Percentiles rank a stretch among this genome's conserved stretches.
Evolutionary conservation across 768 basidiomycete species (phyloP).

Genomic region (Boletales sp.): DNA sequence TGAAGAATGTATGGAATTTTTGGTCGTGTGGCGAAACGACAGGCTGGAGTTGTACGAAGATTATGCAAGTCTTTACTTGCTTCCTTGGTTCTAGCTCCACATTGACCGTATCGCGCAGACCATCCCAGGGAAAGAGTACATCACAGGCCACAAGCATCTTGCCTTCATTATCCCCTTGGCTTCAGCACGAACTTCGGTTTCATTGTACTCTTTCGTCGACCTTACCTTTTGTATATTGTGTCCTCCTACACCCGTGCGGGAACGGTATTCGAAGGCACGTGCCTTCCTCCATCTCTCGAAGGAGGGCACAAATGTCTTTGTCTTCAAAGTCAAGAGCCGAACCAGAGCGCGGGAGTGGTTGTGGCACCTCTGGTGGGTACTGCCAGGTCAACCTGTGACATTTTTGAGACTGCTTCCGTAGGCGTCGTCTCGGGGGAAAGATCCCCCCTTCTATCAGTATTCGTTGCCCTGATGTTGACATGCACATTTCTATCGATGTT

Average conservation of each 20-base stretch:
- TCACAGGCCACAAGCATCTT: conserved; percentile 72
- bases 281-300: conserved; percentile 47
- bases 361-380: conserved; percentile 75
- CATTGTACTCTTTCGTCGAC: conserved; percentile 85
- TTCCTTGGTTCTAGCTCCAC: not conserved
- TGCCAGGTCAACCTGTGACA: not conserved
- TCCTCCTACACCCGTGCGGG: conserved; percentile 45
- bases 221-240: conserved; percentile 77
- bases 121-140: conserved; percentile 64
- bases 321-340: conserved; percentile 79
- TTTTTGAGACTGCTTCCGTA: conserved; percentile 24
- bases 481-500: conserved; percentile 66
- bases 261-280: conserved; percentile 39
- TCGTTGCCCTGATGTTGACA: conserved; percentile 61
- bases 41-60: conserved; percentile 82
- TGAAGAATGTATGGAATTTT: conserved; percentile 76
- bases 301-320: conserved; percentile 79
- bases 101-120: conserved; percentile 35
- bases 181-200: conserved; percentile 61
- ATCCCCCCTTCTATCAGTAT: conserved; percentile 71
- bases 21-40: conserved; percentile 81
- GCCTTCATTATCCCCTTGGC: conserved; percentile 74
- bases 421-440: conserved; percentile 69
- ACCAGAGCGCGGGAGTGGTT: conserved; percentile 84
- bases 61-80: conserved; percentile 52